A percentile compares a stretch with the other conserved stretches of the same genome.
These are phyloP conservation scores for Aegilops longissima DNA, from an alignment of 176 grass and related monocot genomes.

Conservation along the genomic window DNA sequence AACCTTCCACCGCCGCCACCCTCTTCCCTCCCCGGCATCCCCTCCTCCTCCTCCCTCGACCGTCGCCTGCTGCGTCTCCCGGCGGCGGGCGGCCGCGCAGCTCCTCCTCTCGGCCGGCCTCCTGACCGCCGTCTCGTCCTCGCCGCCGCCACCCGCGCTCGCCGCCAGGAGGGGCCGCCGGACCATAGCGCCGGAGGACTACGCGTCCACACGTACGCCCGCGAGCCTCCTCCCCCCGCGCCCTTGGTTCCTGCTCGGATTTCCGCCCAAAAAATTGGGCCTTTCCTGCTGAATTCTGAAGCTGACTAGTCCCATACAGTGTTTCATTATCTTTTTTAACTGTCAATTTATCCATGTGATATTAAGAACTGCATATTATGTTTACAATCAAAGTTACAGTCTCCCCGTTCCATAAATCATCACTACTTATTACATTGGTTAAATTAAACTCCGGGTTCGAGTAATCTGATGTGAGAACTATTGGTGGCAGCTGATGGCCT, in stretches of 20 bases:
- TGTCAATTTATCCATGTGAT: background rate
- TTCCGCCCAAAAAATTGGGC: background rate
- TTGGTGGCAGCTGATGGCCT: constrained; percentile 68
- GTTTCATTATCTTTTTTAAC: background rate
- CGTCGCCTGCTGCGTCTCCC: constrained; percentile 9
- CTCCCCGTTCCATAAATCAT: background rate
- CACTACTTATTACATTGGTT: background rate
- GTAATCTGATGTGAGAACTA: constrained; percentile 18
- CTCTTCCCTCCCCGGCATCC: background rate
- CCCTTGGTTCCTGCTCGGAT: background rate
- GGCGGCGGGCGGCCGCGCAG: constrained; percentile 37
- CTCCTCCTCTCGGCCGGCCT: constrained; percentile 48
- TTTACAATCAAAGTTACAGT: background rate
- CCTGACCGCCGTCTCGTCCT: constrained; percentile 26
- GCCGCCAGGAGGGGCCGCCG: constrained; percentile 52
- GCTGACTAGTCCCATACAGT: background rate
- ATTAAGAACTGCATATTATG: background rate
- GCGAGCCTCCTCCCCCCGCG: background rate
- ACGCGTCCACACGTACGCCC: constrained; percentile 37
- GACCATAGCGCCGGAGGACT: constrained; percentile 45
- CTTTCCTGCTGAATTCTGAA: background rate
- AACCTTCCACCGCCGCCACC: constrained; percentile 7
- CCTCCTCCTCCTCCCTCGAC: background rate
- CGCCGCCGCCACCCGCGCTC: constrained; percentile 25
- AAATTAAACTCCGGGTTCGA: background rate